phyloP scores from a whole-genome alignment of 2,329 filamentous ascomycete genomes.

The Colletotrichum coccodes region DNA sequence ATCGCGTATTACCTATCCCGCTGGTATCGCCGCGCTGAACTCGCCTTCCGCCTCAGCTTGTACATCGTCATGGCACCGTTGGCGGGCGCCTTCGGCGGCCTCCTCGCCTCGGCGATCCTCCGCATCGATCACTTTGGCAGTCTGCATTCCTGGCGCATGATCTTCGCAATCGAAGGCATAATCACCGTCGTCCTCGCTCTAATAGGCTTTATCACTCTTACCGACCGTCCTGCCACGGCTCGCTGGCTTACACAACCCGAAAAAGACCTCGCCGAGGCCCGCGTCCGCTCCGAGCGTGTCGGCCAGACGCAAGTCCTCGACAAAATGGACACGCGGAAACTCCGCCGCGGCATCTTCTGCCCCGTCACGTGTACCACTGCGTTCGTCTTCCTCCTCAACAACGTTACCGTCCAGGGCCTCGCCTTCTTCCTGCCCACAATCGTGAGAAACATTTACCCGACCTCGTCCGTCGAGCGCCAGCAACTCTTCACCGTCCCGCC shows the following conservation, averaged over 20 bases:
- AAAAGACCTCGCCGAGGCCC: conserved; percentile 69
- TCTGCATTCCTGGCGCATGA: conserved; percentile 73
- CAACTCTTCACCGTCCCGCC: conserved; percentile 74
- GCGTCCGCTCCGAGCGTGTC: conserved; percentile 68
- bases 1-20: conserved; percentile 73
- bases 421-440: conserved; percentile 76
- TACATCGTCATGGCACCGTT: conserved; percentile 75
- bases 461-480: conserved; percentile 64
- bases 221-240: conserved; percentile 73
- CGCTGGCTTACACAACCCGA: conserved; percentile 72
- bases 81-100: conserved; percentile 74
- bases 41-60: conserved; percentile 70
- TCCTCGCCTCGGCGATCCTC: conserved; percentile 71
- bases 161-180: conserved; percentile 78
- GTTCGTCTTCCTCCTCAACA: conserved; percentile 71
- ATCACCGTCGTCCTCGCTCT: conserved; percentile 63
- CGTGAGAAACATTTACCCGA: conserved; percentile 71
- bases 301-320: conserved; percentile 70
- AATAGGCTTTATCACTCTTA: conserved; percentile 69
- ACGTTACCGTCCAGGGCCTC: conserved; percentile 74
- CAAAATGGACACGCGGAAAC: conserved; percentile 66
- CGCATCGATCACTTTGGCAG: conserved; percentile 65
- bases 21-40: conserved; percentile 72
- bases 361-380: conserved; percentile 65
- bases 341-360: conserved; percentile 66